A percentile compares a stretch with the other conserved stretches of the same genome.
Evolutionary conservation across 2,329 filamentous ascomycete genomes (phyloP).

Genomic region (Cladophialophora chaetospira): DNA sequence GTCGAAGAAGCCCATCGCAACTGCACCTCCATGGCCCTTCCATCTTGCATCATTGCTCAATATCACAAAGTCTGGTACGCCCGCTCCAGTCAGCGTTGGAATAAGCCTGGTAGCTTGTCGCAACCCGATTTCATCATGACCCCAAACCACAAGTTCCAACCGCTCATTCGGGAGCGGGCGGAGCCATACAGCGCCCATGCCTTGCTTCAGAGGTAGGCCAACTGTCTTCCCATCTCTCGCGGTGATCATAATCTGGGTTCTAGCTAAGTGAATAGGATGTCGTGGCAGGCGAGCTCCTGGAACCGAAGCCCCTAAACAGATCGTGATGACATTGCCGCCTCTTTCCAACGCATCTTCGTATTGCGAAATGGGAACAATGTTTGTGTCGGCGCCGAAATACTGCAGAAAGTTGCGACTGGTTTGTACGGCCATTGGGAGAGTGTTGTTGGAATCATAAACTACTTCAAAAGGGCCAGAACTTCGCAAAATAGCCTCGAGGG

Average conservation of each 20-base stretch:
- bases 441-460: conserved; percentile 29
- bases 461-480: conserved; percentile 38
- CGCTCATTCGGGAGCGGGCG: conserved; percentile 50
- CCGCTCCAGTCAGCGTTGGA: conserved; percentile 58
- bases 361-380: conserved; percentile 37
- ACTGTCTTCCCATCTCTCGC: conserved; percentile 32
- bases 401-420: conserved; percentile 60
- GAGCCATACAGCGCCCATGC: conserved; percentile 55
- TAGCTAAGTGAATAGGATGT: conserved; percentile 37
- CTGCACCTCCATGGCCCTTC: conserved; percentile 54
- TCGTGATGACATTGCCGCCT: conserved; percentile 50
- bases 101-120: conserved; percentile 55
- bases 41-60: conserved; percentile 49
- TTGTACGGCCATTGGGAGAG: conserved; percentile 50
- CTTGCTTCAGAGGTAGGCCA: conserved; percentile 37
- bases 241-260: conserved; percentile 15
- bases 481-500: conserved; percentile 57
- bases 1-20: conserved; percentile 60
- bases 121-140: conserved; percentile 50
- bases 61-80: conserved; percentile 61
- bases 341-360: conserved; percentile 14
- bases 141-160: conserved; percentile 61
- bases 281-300: conserved; percentile 21
- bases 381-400: conserved; percentile 58
- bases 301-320: conserved; percentile 35